Conservation (phyloP, 495 filamentous ascomycete genomes). For the Sordaria brevicollis region DNA sequence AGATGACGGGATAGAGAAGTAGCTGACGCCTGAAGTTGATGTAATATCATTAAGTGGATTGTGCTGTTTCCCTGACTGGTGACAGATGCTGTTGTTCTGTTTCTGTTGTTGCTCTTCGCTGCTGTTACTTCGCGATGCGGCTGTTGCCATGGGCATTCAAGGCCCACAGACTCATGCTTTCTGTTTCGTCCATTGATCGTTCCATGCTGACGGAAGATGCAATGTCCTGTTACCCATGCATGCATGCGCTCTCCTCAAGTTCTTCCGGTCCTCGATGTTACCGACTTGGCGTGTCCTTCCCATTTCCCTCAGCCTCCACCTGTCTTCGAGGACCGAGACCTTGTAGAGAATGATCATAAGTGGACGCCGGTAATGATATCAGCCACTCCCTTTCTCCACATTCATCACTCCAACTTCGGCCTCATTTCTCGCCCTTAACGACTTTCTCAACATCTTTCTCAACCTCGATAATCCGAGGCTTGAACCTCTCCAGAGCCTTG, state of each 20-base stretch:
- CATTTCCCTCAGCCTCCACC: background rate
- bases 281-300: no score
- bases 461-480: slow-evolving; percentile 30
- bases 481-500: slow-evolving; percentile 23
- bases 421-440: background rate
- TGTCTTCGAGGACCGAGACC: background rate
- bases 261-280: background rate
- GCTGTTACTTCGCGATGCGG: background rate
- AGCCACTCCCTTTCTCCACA: background rate
- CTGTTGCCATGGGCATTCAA: background rate
- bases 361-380: background rate
- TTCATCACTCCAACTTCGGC: background rate
- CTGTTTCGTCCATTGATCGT: background rate
- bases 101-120: background rate
- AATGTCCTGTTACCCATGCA: background rate
- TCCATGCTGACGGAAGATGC: background rate
- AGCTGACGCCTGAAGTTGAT: background rate
- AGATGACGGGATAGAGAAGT: background rate
- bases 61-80: background rate
- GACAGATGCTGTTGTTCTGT: background rate
- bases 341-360: background rate
- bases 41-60: background rate
- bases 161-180: background rate
- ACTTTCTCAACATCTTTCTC: slow-evolving; percentile 10
- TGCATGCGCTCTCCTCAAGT: background rate